These are phyloP conservation scores for Botrytis elliptica DNA, from an alignment of 2,329 filamentous ascomycete species.

Conservation along the genomic window DNA sequence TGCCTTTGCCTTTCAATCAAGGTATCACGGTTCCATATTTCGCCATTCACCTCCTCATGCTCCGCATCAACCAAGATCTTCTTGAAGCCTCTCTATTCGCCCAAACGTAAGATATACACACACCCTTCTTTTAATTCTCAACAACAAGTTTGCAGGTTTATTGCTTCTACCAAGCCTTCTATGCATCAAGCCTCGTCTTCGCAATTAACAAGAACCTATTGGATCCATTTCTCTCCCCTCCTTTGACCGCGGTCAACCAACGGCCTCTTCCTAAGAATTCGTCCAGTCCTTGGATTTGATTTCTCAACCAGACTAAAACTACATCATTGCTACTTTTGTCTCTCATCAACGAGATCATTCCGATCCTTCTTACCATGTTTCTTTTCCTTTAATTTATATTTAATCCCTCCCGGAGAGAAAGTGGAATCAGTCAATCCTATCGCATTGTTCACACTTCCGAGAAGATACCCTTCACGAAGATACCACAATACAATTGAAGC, in stretches of 20 bases:
- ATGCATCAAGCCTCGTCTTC: constrained; percentile 15
- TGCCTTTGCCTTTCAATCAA: not conserved
- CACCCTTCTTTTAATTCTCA: not conserved
- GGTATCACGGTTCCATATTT: not conserved
- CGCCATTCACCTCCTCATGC: not conserved
- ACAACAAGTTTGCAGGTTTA: not conserved
- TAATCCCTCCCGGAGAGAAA: not conserved
- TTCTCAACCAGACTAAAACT: not conserved
- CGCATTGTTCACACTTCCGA: not conserved
- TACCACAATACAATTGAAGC: constrained; percentile 10
- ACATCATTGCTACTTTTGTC: not conserved
- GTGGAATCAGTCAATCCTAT: not conserved
- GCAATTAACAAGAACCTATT: not conserved
- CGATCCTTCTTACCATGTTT: constrained; percentile 2
- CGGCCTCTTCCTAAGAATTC: constrained; percentile 1
- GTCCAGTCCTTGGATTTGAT: not conserved
- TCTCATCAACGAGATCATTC: not conserved
- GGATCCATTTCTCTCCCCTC: not conserved
- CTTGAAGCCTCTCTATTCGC: not conserved
- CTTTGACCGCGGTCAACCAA: not conserved
- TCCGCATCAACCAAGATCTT: constrained; percentile 7
- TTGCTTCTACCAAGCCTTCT: constrained; percentile 21
- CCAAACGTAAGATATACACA: not conserved
- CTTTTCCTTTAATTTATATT: not conserved
- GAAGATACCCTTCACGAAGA: constrained; percentile 9